A percentile compares a stretch with the other conserved stretches of the same genome.
phyloP scores from a whole-genome alignment of 139 green algal species.

The Chlorella sp. region DNA sequence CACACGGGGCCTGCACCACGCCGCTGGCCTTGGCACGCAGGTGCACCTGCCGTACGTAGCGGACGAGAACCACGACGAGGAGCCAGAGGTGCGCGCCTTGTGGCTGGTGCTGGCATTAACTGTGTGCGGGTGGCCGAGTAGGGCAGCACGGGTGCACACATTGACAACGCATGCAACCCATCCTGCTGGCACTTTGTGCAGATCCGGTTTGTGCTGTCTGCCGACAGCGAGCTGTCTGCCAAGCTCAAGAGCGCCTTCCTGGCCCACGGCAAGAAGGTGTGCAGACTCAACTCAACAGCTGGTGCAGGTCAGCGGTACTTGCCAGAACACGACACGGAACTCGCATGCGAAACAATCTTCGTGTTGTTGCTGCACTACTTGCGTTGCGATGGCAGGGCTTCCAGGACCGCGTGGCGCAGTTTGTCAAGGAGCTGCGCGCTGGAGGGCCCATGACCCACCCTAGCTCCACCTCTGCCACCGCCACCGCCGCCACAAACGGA shows the following conservation, averaged over 20 bases:
- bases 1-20: too few species aligned
- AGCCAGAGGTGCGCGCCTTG: constrained; percentile 60
- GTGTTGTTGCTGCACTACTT: background rate
- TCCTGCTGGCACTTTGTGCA: background rate
- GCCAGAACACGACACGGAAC: background rate
- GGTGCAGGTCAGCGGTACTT: background rate
- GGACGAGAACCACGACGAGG: constrained; percentile 88
- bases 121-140: background rate
- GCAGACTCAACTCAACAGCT: background rate
- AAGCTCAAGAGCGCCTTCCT: too few species aligned
- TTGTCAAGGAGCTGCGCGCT: constrained; percentile 62
- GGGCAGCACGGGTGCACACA: background rate
- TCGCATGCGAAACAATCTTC: background rate
- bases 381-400: constrained; percentile 29
- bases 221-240: background rate
- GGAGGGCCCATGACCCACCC: constrained; percentile 28
- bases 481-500: background rate
- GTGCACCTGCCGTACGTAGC: constrained; percentile 54
- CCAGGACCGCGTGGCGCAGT: constrained; percentile 33
- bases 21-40: too few species aligned
- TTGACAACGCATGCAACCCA: background rate
- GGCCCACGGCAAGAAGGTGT: background rate
- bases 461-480: constrained; percentile 4
- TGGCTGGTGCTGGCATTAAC: background rate
- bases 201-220: background rate